Percentiles rank a stretch among this genome's conserved stretches.
These are phyloP conservation scores for Larix kaempferi DNA, from an alignment of 75 land plant species.

Conservation along the genomic window DNA sequence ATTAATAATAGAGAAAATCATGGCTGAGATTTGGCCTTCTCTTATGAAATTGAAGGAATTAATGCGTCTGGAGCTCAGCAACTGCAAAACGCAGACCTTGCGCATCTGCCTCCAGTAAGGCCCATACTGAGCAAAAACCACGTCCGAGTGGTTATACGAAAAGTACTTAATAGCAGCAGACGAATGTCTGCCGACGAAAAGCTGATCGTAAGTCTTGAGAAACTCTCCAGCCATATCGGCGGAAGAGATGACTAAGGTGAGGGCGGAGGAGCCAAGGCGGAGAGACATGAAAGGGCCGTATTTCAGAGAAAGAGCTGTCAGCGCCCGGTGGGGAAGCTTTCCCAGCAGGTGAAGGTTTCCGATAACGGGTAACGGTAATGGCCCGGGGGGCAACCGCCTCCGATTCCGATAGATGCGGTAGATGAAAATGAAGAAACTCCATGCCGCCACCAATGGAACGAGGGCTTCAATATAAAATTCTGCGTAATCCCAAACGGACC, in stretches of 20 bases:
- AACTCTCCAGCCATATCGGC: conserved; percentile 37
- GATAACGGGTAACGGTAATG: conserved; percentile 22
- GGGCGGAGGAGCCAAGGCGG: conserved; percentile 35
- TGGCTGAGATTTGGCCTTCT: no score
- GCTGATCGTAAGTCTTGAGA: conserved; percentile 34
- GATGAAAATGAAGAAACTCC: no score
- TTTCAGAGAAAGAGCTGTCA: conserved; percentile 14
- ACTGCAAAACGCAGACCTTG: conserved; percentile 44
- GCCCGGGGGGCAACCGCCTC: conserved; percentile 25
- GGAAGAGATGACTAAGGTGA: conserved; percentile 34
- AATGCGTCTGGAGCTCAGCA: conserved; percentile 29
- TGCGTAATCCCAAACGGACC: no score
- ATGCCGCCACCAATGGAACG: no score
- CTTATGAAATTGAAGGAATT: neutral
- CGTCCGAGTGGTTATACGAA: conserved; percentile 21
- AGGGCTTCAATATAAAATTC: no score
- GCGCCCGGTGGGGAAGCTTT: conserved; percentile 17
- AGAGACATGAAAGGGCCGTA: conserved; percentile 45
- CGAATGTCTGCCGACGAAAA: conserved; percentile 33
- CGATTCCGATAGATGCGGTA: no score
- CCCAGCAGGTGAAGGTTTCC: conserved; percentile 45
- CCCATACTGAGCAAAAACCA: conserved; percentile 43
- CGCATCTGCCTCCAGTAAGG: conserved; percentile 52
- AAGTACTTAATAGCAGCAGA: conserved; percentile 23
- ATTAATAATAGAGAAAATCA: no score